Evolutionary conservation across 768 basidiomycete species (phyloP).

Genomic region (Kwoniella shandongensis): DNA sequence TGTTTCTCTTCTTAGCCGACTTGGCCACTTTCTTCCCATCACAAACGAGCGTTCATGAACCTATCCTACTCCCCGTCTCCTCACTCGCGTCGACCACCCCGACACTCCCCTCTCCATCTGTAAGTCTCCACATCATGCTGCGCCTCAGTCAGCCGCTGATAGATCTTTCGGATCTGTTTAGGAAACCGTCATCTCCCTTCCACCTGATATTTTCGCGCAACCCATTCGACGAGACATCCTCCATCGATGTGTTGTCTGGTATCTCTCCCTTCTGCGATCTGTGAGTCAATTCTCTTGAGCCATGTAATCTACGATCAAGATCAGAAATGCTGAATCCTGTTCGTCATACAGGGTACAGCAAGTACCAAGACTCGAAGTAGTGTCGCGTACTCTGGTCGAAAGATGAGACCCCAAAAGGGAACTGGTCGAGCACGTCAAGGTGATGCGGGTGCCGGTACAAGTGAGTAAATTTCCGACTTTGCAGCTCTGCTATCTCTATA

Average conservation of each 20-base stretch:
- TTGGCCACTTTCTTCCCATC: constrained; percentile 1
- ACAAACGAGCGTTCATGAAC: constrained; percentile 9
- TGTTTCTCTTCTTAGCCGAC: not conserved
- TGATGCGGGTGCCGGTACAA: constrained; percentile 62
- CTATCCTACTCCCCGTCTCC: constrained; percentile 46
- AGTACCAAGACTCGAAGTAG: constrained; percentile 88
- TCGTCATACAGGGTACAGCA: constrained; percentile 64
- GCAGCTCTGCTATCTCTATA: not conserved
- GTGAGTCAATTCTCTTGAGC: constrained; percentile 15
- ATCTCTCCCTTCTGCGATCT: constrained; percentile 83
- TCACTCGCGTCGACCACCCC: constrained; percentile 45
- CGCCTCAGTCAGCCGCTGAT: not conserved
- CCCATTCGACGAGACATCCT: constrained; percentile 89
- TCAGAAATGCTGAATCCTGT: not conserved
- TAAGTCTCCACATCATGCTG: constrained; percentile 24
- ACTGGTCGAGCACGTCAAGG: constrained; percentile 85
- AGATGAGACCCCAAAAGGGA: constrained; percentile 90
- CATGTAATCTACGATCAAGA: no score
- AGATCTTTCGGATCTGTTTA: constrained; percentile 8
- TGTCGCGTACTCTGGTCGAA: constrained; percentile 82
- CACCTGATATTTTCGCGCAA: constrained; percentile 70
- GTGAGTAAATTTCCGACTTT: constrained; percentile 37
- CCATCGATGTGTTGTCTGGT: constrained; percentile 84
- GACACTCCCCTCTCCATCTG: constrained; percentile 32
- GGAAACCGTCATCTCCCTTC: constrained; percentile 52